Evolutionary conservation across 2,329 filamentous ascomycete species (phyloP).

Genomic region (Berkeleyomyces basicola): DNA sequence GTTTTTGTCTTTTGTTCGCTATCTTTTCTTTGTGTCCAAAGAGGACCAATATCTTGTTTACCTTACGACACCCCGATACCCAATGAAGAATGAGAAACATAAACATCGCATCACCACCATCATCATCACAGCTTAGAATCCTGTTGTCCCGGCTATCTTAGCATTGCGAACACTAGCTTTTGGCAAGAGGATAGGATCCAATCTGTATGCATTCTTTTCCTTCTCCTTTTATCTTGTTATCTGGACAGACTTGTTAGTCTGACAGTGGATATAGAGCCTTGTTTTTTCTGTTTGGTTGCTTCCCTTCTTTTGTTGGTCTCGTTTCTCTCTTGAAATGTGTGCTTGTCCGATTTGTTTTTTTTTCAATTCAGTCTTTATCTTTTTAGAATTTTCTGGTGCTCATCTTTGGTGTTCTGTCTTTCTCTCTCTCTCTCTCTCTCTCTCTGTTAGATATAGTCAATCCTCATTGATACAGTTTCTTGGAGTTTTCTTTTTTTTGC

Average conservation of each 20-base stretch:
- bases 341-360: neutral
- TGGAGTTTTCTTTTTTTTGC: slow-evolving; percentile 1
- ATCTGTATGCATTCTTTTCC: neutral
- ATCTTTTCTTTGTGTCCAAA: slow-evolving; percentile 1
- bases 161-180: neutral
- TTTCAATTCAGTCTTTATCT: neutral
- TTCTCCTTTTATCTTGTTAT: too few relatives aligned
- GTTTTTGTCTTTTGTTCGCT: slow-evolving; percentile 4
- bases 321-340: neutral
- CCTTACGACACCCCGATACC: slow-evolving; percentile 11
- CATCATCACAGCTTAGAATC: neutral
- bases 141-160: neutral
- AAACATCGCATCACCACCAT: neutral
- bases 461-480: slow-evolving; percentile 2
- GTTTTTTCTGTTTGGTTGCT: neutral
- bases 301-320: neutral
- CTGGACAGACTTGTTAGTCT: neutral
- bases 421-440: slow-evolving; percentile 3
- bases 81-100: slow-evolving; percentile 11
- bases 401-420: slow-evolving; percentile 5
- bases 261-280: neutral
- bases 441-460: neutral
- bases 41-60: neutral
- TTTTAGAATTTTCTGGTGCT: neutral
- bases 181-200: too few relatives aligned